Evolutionary conservation across 805 yeast genomes (phyloP), one percentile per base, ranked within the genome.

Genomic region (Starmerella cellae): DNA sequence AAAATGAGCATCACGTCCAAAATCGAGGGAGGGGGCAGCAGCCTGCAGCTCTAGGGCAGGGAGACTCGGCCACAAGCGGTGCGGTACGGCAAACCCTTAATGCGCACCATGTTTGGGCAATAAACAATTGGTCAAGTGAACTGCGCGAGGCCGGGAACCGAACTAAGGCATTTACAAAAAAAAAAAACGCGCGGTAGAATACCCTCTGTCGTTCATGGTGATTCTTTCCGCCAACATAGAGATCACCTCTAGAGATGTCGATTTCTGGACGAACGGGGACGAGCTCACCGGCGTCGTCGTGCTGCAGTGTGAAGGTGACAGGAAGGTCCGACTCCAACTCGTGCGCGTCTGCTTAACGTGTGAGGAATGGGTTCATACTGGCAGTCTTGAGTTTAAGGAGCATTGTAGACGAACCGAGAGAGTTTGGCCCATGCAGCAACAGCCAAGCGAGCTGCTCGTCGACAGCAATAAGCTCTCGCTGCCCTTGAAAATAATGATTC

Each of bases 361-460:
- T 29, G 47, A 44, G 32, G 47, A 44, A 18, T 44, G 47, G 47
- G 47, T 44, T 9, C 47, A 44, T 22, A 40, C 44, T 11, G 43
- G 30, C 20, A 26, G 29, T 20, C 44, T 44, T n/a, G 47, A 44
- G 34, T 44, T 44, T 36, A 36, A 33, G 16, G 47, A 44, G 36
- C 47, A 44, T 30, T 44, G 17, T 36, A 38, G 40, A 11, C 14
- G 20, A 18, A 30, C 32, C 37, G 23, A 31, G n/a, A 22, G 27
- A 19, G 34, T 31, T 20, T 31, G 34, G 34, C 34, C 34, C 8
- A 11, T 17, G 8, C 13, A 5, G 21, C 8, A 5, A 4, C 21
- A 5, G 13, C 21, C 5, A 8, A 13, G 8, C 8, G 5, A 17
- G 21, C 13, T 6, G 34, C 10, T 31, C 8, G 34, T 17, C 21